Evolutionary conservation across 2,329 filamentous ascomycete genomes (phyloP).

Genomic region (Trichoderma atroviride): DNA sequence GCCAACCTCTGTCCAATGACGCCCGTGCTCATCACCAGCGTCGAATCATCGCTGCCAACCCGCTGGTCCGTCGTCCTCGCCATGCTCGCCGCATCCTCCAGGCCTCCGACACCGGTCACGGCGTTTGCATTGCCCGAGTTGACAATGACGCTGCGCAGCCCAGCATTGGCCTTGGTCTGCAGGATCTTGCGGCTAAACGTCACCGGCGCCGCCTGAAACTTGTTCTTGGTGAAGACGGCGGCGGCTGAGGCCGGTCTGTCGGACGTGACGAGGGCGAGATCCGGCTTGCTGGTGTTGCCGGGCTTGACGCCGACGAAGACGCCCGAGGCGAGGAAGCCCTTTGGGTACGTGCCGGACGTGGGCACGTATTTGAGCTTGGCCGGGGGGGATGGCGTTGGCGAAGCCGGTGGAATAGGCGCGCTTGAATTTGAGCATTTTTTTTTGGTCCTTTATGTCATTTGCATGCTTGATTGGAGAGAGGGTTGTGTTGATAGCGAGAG

Average conservation of each 20-base stretch:
- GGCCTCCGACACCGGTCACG: conserved; percentile 86
- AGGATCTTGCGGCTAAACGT: conserved; percentile 78
- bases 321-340: conserved; percentile 84
- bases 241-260: conserved; percentile 83
- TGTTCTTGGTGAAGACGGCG: conserved; percentile 96
- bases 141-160: conserved; percentile 80
- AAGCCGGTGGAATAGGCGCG: conserved; percentile 41
- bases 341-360: conserved; percentile 80
- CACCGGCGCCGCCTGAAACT: conserved; percentile 95
- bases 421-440: conserved; percentile 38
- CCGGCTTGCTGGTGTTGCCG: conserved; percentile 86
- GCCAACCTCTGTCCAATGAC: conserved; percentile 87
- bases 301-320: conserved; percentile 93
- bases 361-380: conserved; percentile 92
- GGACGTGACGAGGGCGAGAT: conserved; percentile 86
- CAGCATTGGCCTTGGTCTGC: conserved; percentile 64
- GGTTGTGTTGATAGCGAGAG: background rate
- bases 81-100: conserved; percentile 88
- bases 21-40: conserved; percentile 97
- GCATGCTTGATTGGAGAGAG: conserved; percentile 13
- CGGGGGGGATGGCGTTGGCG: conserved; percentile 60
- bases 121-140: conserved; percentile 98
- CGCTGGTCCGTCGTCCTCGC: conserved; percentile 72
- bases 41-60: conserved; percentile 55
- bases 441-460: conserved; percentile 17